Evolutionary conservation across 164 flowering plant species (phyloP), one percentile per base, ranked within the genome.

Genomic region (Magnolia officinalis): DNA sequence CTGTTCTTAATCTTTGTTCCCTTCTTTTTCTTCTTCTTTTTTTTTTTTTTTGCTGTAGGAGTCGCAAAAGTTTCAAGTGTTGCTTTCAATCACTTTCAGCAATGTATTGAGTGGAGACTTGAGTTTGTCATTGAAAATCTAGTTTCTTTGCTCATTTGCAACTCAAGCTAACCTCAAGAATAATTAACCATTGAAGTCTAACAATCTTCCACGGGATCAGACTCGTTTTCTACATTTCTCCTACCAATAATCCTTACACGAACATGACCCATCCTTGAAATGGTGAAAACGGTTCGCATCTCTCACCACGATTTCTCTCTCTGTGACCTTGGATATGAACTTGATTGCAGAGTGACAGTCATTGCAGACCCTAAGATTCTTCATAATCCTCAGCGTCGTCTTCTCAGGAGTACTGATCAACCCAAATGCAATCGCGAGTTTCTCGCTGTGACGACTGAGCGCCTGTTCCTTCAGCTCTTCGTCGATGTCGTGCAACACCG

Each of bases 211-310:
- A 0, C 18, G 1, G 8, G 61, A 16, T 55, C 61, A 55, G 18
- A 11, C 18, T 55, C 16, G 1, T 11, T 55, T 55, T 16, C 61
- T 11, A 55, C 0, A 55, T 55, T 55, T 29, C 19, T 45, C 73
- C 82, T 86, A 92, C 95, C 98, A 94, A 77, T 88, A 94, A 70
- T 90, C 97, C 67, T 83, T 72, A 78, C 98, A 95, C 37, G 97
- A 92, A 83, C 97, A 94, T 1, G 74, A 76, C 58, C 93, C 97
- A 73, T 85, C 85, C 76, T 85, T 87, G 79, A 95, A 95, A 87
- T 91, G 98, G 85, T 95, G 98, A 79, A 92, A 94, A 2, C 97
- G 90, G 19, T 92, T 93, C 18, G 90, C 88, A 81, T 95, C 98
- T 78, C 97, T 87, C 29, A 95, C 86, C 52, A 93, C 81, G 52